These are phyloP conservation scores for Sordariomycetes sp. DNA, from an alignment of 2,329 filamentous ascomycete species.

Conservation along the genomic window DNA sequence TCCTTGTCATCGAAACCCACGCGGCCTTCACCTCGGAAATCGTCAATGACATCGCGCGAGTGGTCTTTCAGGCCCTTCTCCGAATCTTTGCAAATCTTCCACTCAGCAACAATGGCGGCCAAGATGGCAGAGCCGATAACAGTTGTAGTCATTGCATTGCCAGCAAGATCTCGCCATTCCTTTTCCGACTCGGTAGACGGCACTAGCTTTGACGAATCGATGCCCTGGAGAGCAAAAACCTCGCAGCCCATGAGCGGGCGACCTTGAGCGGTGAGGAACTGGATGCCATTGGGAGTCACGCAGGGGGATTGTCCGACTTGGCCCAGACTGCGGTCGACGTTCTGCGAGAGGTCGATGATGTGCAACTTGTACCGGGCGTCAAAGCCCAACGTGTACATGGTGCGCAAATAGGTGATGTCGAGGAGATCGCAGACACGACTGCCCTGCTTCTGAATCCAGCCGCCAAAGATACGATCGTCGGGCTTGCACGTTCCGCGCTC, in stretches of 20 bases:
- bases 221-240: conserved; percentile 54
- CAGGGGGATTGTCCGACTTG: conserved; percentile 52
- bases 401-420: conserved; percentile 48
- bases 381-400: conserved; percentile 27
- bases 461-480: conserved; percentile 43
- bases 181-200: conserved; percentile 52
- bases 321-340: conserved; percentile 50
- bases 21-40: not conserved
- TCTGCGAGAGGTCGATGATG: conserved; percentile 60
- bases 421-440: conserved; percentile 55
- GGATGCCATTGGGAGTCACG: conserved; percentile 54
- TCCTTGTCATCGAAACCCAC: not conserved
- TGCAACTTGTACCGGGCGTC: conserved; percentile 37
- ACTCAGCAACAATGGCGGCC: conserved; percentile 36
- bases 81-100: not conserved
- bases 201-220: conserved; percentile 51
- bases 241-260: conserved; percentile 53
- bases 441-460: conserved; percentile 38
- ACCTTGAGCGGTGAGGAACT: conserved; percentile 49
- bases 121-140: conserved; percentile 57
- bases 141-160: conserved; percentile 71
- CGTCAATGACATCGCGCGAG: conserved; percentile 2
- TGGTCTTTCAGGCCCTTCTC: not conserved
- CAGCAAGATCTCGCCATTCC: conserved; percentile 59
- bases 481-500: conserved; percentile 36